Evolutionary conservation across 2,329 filamentous ascomycete species (phyloP).

Genomic region (Alternaria dauci): DNA sequence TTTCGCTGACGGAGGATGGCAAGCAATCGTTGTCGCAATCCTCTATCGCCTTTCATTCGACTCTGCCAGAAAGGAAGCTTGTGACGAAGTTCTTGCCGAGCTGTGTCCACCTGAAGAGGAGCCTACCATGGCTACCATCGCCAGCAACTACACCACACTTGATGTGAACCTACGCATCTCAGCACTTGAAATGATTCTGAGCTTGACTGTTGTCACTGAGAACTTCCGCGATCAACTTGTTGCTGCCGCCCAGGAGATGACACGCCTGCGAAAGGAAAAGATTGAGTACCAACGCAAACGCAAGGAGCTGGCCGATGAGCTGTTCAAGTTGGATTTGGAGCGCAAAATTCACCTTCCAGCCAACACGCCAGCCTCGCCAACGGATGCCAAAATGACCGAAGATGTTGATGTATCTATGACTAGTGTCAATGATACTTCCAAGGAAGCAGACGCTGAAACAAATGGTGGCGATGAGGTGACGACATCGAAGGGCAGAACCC

Average conservation of each 20-base stretch:
- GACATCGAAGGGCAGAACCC: slow-evolving; percentile 66
- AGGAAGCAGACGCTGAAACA: slow-evolving; percentile 73
- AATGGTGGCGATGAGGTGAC: slow-evolving; percentile 62
- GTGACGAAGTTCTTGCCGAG: slow-evolving; percentile 79
- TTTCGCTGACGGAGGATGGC: slow-evolving; percentile 89
- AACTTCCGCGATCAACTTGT: slow-evolving; percentile 88
- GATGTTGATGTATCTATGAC: slow-evolving; percentile 70
- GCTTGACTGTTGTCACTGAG: slow-evolving; percentile 86
- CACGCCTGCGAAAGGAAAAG: slow-evolving; percentile 91
- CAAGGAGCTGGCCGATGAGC: slow-evolving; percentile 71
- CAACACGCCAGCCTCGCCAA: slow-evolving; percentile 71
- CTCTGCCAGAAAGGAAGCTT: slow-evolving; percentile 72
- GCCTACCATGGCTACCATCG: slow-evolving; percentile 77
- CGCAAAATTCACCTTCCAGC: slow-evolving; percentile 76
- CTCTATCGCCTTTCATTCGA: slow-evolving; percentile 84
- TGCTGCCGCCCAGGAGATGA: slow-evolving; percentile 93
- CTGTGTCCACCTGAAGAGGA: slow-evolving; percentile 82
- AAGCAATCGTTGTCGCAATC: slow-evolving; percentile 86
- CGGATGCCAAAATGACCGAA: slow-evolving; percentile 59
- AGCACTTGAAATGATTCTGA: slow-evolving; percentile 83
- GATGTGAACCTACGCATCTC: slow-evolving; percentile 84
- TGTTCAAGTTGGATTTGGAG: slow-evolving; percentile 75
- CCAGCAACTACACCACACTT: slow-evolving; percentile 74
- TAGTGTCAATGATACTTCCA: slow-evolving; percentile 65
- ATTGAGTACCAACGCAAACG: slow-evolving; percentile 88